Percentiles rank a stretch among this genome's conserved stretches.
Evolutionary conservation across 1,284 basidiomycete species (phyloP).

Genomic region (Ustilago tritici): DNA sequence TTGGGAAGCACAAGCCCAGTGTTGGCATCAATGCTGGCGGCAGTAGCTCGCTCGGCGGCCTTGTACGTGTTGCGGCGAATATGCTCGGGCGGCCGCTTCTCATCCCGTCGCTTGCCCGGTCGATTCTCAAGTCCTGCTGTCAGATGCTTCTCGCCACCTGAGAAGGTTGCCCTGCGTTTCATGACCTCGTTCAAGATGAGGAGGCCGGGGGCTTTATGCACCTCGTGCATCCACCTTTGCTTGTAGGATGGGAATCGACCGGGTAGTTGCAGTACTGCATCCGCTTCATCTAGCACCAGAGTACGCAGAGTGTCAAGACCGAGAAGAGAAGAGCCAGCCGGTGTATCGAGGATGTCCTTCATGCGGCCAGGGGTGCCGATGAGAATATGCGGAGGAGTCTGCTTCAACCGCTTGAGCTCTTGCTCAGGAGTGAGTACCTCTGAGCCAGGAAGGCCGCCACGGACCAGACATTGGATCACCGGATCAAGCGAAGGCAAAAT

Average conservation of each 20-base stretch:
- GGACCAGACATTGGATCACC: slow-evolving; percentile 60
- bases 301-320: slow-evolving; percentile 60
- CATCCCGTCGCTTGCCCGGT: slow-evolving; percentile 42
- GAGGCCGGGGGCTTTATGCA: slow-evolving; percentile 62
- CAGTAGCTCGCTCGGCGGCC: slow-evolving; percentile 39
- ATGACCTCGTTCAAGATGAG: slow-evolving; percentile 61
- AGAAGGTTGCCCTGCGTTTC: slow-evolving; percentile 57
- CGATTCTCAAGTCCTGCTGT: slow-evolving; percentile 62
- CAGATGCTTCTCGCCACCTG: slow-evolving; percentile 57
- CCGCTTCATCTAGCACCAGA: slow-evolving; percentile 66
- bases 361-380: slow-evolving; percentile 64
- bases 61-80: slow-evolving; percentile 57
- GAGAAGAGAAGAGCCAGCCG: slow-evolving; percentile 52
- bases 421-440: slow-evolving; percentile 32
- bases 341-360: slow-evolving; percentile 54
- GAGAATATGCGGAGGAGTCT: slow-evolving; percentile 61
- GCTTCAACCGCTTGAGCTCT: slow-evolving; percentile 50
- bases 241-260: slow-evolving; percentile 63
- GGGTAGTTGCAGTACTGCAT: slow-evolving; percentile 65
- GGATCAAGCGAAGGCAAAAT: slow-evolving; percentile 49
- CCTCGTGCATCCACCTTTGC: slow-evolving; percentile 61
- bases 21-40: slow-evolving; percentile 9
- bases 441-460: slow-evolving; percentile 38
- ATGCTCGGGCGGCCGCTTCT: slow-evolving; percentile 54
- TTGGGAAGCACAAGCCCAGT: slow-evolving; percentile 41